These are phyloP conservation scores for Suillus luteus DNA, from an alignment of 768 basidiomycete species.

Conservation along the genomic window DNA sequence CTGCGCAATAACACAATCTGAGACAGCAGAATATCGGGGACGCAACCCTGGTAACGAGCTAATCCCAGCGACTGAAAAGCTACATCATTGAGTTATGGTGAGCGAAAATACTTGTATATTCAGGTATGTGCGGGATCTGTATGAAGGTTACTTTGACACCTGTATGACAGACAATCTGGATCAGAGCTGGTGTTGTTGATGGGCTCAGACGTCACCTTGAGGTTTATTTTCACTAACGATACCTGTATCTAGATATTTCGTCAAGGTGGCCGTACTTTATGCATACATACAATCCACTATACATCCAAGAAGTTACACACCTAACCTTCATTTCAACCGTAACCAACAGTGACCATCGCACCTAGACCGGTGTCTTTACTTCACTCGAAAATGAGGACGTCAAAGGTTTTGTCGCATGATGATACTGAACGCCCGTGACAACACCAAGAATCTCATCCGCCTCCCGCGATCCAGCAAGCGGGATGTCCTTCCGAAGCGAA, in stretches of 20 bases:
- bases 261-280: not conserved
- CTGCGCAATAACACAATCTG: not conserved
- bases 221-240: no score
- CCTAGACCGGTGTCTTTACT: not conserved
- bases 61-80: no score
- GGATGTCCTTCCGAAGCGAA: conserved; percentile 35
- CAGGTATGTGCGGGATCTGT: no score
- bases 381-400: not conserved
- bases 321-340: not conserved
- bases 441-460: conserved; percentile 38
- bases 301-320: not conserved
- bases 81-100: no score
- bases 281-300: not conserved
- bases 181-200: no score
- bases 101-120: no score
- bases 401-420: not conserved
- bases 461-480: conserved; percentile 35
- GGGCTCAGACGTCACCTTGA: no score
- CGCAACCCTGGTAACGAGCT: no score
- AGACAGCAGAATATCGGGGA: no score
- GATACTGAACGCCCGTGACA: conserved; percentile 5
- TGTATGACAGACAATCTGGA: no score
- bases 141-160: no score
- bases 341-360: not conserved
- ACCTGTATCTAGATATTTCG: no score